These are phyloP conservation scores for Pholiota adiposa DNA, from an alignment of 1,284 basidiomycete species.

Conservation along the genomic window DNA sequence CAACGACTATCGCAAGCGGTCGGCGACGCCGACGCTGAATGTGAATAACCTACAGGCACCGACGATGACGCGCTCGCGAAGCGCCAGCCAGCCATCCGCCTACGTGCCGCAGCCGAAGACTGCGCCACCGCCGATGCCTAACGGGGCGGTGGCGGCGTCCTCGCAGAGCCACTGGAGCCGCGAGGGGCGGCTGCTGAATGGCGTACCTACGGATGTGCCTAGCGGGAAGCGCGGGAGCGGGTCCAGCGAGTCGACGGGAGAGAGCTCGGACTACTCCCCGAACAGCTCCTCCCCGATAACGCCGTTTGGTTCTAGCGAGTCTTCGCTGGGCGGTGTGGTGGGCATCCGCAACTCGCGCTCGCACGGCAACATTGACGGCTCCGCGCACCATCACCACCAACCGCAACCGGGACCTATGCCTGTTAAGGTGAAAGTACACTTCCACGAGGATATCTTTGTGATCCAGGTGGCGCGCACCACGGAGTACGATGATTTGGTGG, in stretches of 20 bases:
- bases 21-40: slow-evolving; percentile 26
- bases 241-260: slow-evolving; percentile 77
- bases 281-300: slow-evolving; percentile 82
- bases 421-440: slow-evolving; percentile 88
- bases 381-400: slow-evolving; percentile 27
- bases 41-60: slow-evolving; percentile 24
- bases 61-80: slow-evolving; percentile 62
- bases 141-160: slow-evolving; percentile 53
- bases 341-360: slow-evolving; percentile 57
- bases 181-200: slow-evolving; percentile 31
- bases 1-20: slow-evolving; percentile 24
- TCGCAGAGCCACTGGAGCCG: slow-evolving; percentile 53
- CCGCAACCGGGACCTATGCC: slow-evolving; percentile 33
- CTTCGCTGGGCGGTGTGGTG: slow-evolving; percentile 58
- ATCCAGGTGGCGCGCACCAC: slow-evolving; percentile 84
- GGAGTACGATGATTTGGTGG: slow-evolving; percentile 81
- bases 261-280: slow-evolving; percentile 80
- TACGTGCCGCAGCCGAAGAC: slow-evolving; percentile 55
- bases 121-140: slow-evolving; percentile 60
- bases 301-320: slow-evolving; percentile 84
- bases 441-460: slow-evolving; percentile 89
- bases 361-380: slow-evolving; percentile 47
- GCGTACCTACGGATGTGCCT: slow-evolving; percentile 21
- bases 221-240: slow-evolving; percentile 75
- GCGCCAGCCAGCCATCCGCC: slow-evolving; percentile 74